Evolutionary conservation across 1,284 basidiomycete genomes (phyloP).

Genomic region (Tilletia walkeri): DNA sequence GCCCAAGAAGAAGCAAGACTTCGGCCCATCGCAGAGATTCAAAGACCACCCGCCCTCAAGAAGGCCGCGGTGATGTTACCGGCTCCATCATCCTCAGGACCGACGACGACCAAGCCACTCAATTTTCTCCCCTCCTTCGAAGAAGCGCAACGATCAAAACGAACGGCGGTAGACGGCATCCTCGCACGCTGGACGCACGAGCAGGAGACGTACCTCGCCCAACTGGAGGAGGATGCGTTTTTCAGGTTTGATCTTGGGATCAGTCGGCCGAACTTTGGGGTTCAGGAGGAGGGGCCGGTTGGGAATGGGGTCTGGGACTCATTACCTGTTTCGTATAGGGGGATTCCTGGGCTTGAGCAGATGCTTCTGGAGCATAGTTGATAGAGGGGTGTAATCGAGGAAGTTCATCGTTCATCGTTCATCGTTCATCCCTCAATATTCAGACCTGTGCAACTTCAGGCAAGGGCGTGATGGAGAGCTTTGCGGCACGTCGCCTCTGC

Average conservation of each 20-base stretch:
- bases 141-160: not conserved
- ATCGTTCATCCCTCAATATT: too few species aligned
- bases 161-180: not conserved
- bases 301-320: not conserved
- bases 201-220: not conserved
- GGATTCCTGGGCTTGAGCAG: not conserved
- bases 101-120: too few species aligned
- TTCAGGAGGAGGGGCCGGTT: too few species aligned
- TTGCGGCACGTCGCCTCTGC: too few species aligned
- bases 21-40: too few species aligned
- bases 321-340: not conserved
- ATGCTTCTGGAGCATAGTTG: slow-evolving; percentile 2
- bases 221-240: not conserved
- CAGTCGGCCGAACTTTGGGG: not conserved
- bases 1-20: too few species aligned
- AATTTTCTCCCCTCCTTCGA: not conserved
- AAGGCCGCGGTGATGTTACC: too few species aligned
- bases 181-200: not conserved
- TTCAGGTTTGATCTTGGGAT: not conserved
- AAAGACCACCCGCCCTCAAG: too few species aligned
- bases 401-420: too few species aligned
- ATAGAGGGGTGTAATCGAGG: not conserved
- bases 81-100: too few species aligned
- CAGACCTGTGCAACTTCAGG: too few species aligned
- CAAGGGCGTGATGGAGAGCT: too few species aligned